phyloP scores from a whole-genome alignment of 176 grass and related monocot genomes.

The Avena atlantica region DNA sequence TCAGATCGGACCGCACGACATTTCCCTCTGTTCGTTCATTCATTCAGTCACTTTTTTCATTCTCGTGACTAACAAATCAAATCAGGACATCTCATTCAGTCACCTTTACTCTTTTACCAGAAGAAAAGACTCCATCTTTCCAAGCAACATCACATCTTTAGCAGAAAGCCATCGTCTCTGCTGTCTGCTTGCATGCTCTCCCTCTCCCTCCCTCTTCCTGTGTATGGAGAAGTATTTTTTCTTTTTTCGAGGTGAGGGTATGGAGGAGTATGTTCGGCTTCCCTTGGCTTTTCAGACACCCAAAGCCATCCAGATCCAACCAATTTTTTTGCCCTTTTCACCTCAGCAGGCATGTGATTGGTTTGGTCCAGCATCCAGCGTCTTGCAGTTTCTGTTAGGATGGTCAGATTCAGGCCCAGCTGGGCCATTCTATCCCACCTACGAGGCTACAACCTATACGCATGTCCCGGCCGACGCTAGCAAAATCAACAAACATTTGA shows the following conservation, averaged over 20 bases:
- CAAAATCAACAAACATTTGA: no score
- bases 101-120: constrained; percentile 48
- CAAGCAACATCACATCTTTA: constrained; percentile 59
- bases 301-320: constrained; percentile 41
- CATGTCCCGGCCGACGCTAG: no score
- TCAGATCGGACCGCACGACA: constrained; percentile 2
- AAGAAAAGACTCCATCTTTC: constrained; percentile 49
- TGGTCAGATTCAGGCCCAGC: constrained; percentile 2
- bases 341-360: constrained; percentile 41
- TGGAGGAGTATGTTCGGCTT: constrained; percentile 34
- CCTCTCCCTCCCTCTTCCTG: no score
- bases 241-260: neutral
- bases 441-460: neutral
- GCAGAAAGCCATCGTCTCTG: constrained; percentile 44
- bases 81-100: constrained; percentile 38
- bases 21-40: neutral
- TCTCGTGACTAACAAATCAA: constrained; percentile 19
- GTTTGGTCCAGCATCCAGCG: constrained; percentile 48
- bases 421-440: constrained; percentile 5
- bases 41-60: constrained; percentile 26
- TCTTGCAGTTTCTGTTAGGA: constrained; percentile 47
- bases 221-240: neutral
- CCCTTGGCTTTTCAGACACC: constrained; percentile 58
- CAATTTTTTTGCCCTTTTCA: neutral
- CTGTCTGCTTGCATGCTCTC: no score